Evolutionary conservation across 345 rosid species (phyloP).

Genomic region (Ceriops decandra): DNA sequence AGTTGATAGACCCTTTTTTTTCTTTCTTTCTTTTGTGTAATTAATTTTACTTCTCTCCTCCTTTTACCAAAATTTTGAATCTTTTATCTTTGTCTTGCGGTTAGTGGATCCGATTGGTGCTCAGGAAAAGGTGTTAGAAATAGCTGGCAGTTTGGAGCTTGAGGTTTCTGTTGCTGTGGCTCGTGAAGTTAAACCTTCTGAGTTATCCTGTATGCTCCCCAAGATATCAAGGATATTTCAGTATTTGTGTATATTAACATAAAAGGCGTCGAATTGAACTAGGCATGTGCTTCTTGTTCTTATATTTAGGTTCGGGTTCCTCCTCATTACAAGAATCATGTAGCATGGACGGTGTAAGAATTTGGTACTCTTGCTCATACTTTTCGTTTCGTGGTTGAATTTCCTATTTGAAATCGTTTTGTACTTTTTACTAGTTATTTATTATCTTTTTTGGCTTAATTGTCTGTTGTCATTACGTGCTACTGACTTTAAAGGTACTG

Average conservation of each 20-base stretch:
- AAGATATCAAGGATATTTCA: not conserved
- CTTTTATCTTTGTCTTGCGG: slow-evolving; percentile 4
- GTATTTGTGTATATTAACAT: too few relatives aligned
- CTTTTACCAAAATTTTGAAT: not conserved
- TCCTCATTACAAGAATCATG: slow-evolving; percentile 23
- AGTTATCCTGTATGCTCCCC: slow-evolving; percentile 36
- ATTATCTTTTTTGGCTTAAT: not conserved
- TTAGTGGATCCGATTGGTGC: slow-evolving; percentile 81
- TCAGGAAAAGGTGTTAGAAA: slow-evolving; percentile 59
- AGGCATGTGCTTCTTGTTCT: slow-evolving; percentile 6
- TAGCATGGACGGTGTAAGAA: slow-evolving; percentile 53
- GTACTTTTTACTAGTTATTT: not conserved
- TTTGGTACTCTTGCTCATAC: slow-evolving; percentile 26
- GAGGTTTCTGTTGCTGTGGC: slow-evolving; percentile 67
- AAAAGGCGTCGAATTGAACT: not conserved
- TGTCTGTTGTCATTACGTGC: slow-evolving; percentile 1
- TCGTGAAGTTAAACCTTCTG: slow-evolving; percentile 43
- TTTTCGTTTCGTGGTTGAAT: not conserved
- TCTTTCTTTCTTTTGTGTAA: not conserved
- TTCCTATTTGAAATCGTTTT: not conserved
- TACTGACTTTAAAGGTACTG: too few relatives aligned
- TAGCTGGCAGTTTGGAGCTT: slow-evolving; percentile 62
- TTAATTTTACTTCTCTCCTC: not conserved
- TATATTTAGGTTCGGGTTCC: slow-evolving; percentile 40
- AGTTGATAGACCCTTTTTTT: not conserved